Evolutionary conservation across 805 yeast species (phyloP).

Genomic region (Tetrapisispora arboricola): DNA sequence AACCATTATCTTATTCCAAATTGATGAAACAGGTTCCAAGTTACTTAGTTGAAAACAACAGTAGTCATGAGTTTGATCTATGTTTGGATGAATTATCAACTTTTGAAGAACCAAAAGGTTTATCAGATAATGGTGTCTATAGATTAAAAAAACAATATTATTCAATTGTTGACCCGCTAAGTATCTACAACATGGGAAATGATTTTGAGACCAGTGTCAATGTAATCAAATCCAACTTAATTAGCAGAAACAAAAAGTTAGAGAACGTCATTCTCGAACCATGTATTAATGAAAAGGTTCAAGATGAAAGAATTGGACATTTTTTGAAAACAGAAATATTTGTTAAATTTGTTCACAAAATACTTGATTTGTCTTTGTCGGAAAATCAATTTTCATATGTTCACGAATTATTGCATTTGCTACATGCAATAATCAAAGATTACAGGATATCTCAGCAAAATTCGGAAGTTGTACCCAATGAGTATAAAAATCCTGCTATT

Average conservation of each 20-base stretch:
- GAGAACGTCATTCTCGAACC: conserved; percentile 45
- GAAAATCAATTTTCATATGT: conserved; percentile 44
- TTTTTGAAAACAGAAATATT: conserved; percentile 44
- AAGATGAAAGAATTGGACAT: conserved; percentile 35
- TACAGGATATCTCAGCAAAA: conserved; percentile 34
- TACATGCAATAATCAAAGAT: conserved; percentile 51
- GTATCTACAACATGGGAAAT: conserved; percentile 35
- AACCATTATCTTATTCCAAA: conserved; percentile 46
- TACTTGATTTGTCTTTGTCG: conserved; percentile 44
- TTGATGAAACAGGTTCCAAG: conserved; percentile 31
- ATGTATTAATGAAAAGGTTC: conserved; percentile 21
- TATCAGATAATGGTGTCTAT: conserved; percentile 59
- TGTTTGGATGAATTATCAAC: conserved; percentile 48
- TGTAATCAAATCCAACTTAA: conserved; percentile 35
- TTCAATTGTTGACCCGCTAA: conserved; percentile 48
- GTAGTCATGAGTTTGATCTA: conserved; percentile 34
- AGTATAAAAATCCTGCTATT: conserved; percentile 29
- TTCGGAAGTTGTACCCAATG: conserved; percentile 45
- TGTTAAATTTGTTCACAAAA: conserved; percentile 47
- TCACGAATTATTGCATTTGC: conserved; percentile 52
- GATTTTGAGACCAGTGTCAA: conserved; percentile 45
- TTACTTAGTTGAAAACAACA: conserved; percentile 26
- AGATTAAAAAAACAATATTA: conserved; percentile 40
- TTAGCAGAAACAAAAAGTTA: conserved; percentile 30
- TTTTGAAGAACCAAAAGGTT: conserved; percentile 55